Base-by-base conservation (phyloP, 768 basidiomycete genomes). In the Gloeostereum incarnatum region DNA sequence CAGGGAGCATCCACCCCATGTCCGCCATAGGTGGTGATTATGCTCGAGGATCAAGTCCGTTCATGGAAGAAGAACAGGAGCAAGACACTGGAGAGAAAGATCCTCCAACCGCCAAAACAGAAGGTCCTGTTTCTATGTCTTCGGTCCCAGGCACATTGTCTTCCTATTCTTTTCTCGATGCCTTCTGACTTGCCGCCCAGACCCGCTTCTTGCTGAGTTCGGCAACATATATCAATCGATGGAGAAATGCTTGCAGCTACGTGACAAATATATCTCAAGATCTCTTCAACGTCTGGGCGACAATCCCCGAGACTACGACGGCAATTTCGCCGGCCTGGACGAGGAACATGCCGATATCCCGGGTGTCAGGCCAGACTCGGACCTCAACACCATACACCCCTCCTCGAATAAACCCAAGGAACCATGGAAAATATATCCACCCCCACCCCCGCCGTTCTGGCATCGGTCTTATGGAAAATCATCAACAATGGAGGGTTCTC, bases 401-500 rank as follows among this genome's bases (percentile, higher is more conserved):
- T n/a, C n/a, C n/a, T n/a, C n/a, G n/a, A 41, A 35, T 47, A n/a
- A 40, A 4, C 39, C 51, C 9, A 50, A 49, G 23, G 35, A 47
- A 24, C 47, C 54, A 1, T 99, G 96, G 96, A 74, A 71, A 38
- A 84, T 97, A 47, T 96, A 96, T 49, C 96, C 96, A 0, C 71
- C 67, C 8, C 93, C 96, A 4, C 96, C 96, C 0, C 87, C 89
- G 3, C 94, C 93, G 0, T 92, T 92, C 49, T 99, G 96, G 96
- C 89, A 90, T 51, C 92, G 86, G 80, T 71, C 64, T 27, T 64
- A 73, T 33, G 69, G 17, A 60, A 64, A 8, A 62, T 61, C 6
- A 62, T 71, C 23, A 73, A 66, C 41, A 47, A 62, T 7, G 69
- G 68, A 35, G 60, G 59, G 22, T 39, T 48, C 17, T 38, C 43